Conservation (phyloP, 306 rosid genomes). For the Canavalia ensiformis region DNA sequence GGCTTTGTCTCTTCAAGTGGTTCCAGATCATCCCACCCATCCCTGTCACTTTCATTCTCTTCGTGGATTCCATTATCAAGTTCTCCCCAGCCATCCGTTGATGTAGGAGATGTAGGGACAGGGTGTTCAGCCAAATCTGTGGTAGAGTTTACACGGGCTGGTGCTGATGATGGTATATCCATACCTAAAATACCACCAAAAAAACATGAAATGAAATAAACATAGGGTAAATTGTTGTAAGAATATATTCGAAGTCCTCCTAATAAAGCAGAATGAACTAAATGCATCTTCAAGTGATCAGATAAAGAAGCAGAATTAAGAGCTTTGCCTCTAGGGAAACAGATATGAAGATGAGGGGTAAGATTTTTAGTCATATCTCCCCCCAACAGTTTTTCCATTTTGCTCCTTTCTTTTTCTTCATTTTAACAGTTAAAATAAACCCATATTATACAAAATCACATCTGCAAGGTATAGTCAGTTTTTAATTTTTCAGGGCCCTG, state of each 20-base stretch:
- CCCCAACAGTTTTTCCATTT: neutral
- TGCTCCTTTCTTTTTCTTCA: neutral
- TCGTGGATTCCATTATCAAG: slow-evolving; percentile 88
- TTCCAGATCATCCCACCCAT: slow-evolving; percentile 96
- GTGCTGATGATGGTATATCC: slow-evolving; percentile 73
- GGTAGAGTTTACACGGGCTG: slow-evolving; percentile 64
- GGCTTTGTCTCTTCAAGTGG: slow-evolving; percentile 88
- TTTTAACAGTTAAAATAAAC: slow-evolving; percentile 8
- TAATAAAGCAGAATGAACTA: slow-evolving; percentile 16
- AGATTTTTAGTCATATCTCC: neutral
- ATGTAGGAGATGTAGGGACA: slow-evolving; percentile 82
- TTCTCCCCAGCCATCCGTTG: slow-evolving; percentile 99
- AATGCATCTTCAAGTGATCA: slow-evolving; percentile 35
- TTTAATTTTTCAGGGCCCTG: no score
- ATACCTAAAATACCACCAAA: slow-evolving; percentile 58
- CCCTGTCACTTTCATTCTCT: slow-evolving; percentile 80
- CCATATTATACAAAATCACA: neutral
- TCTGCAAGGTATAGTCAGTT: slow-evolving; percentile 2
- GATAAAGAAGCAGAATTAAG: slow-evolving; percentile 2
- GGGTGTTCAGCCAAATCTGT: slow-evolving; percentile 77
- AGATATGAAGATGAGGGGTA: slow-evolving; percentile 10
- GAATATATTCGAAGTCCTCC: neutral
- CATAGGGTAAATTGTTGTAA: slow-evolving; percentile 31
- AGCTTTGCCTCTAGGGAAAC: neutral
- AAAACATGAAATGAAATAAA: slow-evolving; percentile 6